Evolutionary conservation across 257 asterid genomes (phyloP), one percentile per base, ranked within the genome.

Genomic region (Plectranthus barbatus): DNA sequence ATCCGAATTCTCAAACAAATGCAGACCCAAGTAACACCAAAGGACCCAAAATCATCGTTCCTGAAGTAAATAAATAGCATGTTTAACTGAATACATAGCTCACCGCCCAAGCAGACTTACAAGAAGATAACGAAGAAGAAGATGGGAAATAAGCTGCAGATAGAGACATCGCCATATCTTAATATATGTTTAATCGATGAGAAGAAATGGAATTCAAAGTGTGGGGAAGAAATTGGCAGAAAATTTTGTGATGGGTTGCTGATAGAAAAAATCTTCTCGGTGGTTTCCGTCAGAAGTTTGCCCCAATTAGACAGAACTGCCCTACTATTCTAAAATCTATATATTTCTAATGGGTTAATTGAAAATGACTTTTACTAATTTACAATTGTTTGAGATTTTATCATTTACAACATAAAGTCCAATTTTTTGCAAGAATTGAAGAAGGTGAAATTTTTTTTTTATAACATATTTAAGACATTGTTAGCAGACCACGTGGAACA

Each of bases 161-260:
- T 11, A 77, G 69, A 47, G 81, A 64, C 51, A 74, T 42, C 55
- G 85, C 78, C 85, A 76, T 79, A 46, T 73, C 74, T 58, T 26
- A 11, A 23, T 26, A 51, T 55, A n/a, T 62, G 47, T 61, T 55
- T 2, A 47, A 59, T 52, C 15, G 4, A 20, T 8, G 7, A 20
- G 36, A 31, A 48, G 14, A 33, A 36, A 36, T 24, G 61, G 33
- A 31, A 51, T n/a, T 64, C 47, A 51, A 68, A 56, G 7, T 64
- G 56, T 69, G 18, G 11, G 60, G 42, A 12, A 48, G 39, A 62
- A 46, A 45, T 36, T 41, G 24, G 45, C 2, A 19, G 13, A 31
- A n/a, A n/a, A n/a, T n/a, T n/a, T n/a, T n/a, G n/a, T n/a, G n/a
- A n/a, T n/a, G n/a, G n/a, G n/a, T n/a, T n/a, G n/a, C n/a, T n/a